Percentiles rank a stretch among this genome's conserved stretches.
phyloP scores from a whole-genome alignment of 192 early-diverging fungal genomes.

The Dissophora globulifera region DNA sequence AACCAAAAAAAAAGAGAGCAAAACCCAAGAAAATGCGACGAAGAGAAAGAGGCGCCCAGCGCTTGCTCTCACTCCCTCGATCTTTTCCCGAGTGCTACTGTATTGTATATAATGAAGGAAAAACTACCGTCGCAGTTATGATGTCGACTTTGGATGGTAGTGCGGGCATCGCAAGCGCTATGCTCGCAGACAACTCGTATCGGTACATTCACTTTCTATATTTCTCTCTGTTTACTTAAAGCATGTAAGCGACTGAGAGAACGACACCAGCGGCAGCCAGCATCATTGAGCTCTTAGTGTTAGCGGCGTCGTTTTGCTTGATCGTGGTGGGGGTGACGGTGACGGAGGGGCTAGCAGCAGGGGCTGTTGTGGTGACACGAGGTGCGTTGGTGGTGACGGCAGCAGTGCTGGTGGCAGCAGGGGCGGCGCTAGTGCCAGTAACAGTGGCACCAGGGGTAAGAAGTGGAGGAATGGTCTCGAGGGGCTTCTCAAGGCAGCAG shows the following conservation, averaged over 20 bases:
- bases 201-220: too few relatives aligned
- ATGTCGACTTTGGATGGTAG: too few relatives aligned
- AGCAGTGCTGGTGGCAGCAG: background rate
- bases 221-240: too few relatives aligned
- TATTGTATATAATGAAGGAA: too few relatives aligned
- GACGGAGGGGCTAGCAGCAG: background rate
- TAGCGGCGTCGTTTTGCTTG: constrained; percentile 1
- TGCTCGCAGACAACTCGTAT: too few relatives aligned
- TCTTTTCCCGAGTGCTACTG: too few relatives aligned
- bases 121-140: too few relatives aligned
- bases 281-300: constrained; percentile 27
- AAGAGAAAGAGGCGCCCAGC: too few relatives aligned
- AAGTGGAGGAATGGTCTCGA: background rate
- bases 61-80: too few relatives aligned
- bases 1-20: too few relatives aligned
- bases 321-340: background rate
- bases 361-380: background rate
- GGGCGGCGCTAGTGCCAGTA: background rate
- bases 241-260: constrained; percentile 33
- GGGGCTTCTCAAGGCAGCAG: constrained; percentile 3
- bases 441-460: background rate
- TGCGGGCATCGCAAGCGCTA: too few relatives aligned
- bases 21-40: too few relatives aligned
- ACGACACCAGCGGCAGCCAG: constrained; percentile 27
- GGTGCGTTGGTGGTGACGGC: background rate